Conservation (phyloP, 208 protist species). For the Trichomonas vaginalis region DNA sequence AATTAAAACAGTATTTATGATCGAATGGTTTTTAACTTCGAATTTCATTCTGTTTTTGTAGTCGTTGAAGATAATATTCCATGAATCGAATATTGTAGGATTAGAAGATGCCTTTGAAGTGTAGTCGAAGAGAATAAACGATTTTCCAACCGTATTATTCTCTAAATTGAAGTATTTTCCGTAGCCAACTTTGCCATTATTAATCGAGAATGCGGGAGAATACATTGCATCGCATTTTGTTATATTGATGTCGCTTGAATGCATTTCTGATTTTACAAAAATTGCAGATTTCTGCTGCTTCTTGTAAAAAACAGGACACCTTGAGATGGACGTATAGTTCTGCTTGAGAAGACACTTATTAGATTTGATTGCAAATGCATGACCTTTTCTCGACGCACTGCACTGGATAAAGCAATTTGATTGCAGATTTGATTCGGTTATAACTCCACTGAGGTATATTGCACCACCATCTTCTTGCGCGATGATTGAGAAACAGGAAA, state of each 20-base stretch:
- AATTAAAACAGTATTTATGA: not conserved
- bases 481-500: not conserved
- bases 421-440: not conserved
- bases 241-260: not conserved
- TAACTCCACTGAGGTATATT: not conserved
- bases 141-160: not conserved
- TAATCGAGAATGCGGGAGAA: not conserved
- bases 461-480: not conserved
- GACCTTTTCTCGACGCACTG: not conserved
- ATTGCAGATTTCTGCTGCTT: not conserved
- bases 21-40: not conserved
- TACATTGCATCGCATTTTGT: not conserved
- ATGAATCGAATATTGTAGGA: not conserved
- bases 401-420: not conserved
- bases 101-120: not conserved
- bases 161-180: not conserved
- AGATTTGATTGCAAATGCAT: not conserved
- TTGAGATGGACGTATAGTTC: not conserved
- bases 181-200: not conserved
- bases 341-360: not conserved
- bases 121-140: not conserved
- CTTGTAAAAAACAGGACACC: not conserved
- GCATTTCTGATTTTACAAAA: not conserved
- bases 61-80: not conserved
- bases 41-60: not conserved